Conservation (phyloP, 208 protist species). For the Leishmania tarentolae region DNA sequence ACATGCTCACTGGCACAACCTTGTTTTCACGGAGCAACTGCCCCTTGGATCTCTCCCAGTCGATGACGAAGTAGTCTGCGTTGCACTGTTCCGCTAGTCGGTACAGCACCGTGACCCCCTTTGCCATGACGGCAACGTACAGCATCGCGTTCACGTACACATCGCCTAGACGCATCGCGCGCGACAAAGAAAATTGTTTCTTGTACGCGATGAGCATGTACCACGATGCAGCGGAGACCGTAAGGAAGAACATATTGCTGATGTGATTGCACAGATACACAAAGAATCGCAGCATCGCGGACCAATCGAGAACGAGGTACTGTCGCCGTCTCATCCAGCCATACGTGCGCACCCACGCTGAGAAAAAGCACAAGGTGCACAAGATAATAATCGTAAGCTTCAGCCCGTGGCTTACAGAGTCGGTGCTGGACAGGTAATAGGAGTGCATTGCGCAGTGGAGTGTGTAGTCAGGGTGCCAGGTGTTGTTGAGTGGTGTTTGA, state of each 20-base stretch:
- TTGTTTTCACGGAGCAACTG: slow-evolving; percentile 87
- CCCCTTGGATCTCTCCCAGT: slow-evolving; percentile 88
- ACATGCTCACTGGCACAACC: slow-evolving; percentile 86
- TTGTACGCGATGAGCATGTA: slow-evolving; percentile 80
- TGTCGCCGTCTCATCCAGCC: slow-evolving; percentile 85
- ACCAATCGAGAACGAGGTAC: slow-evolving; percentile 64
- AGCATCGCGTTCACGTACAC: slow-evolving; percentile 73
- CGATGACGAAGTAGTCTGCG: slow-evolving; percentile 88
- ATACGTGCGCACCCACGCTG: slow-evolving; percentile 69
- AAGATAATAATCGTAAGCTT: slow-evolving; percentile 69
- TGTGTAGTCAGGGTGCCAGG: slow-evolving; percentile 8
- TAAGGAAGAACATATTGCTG: slow-evolving; percentile 62
- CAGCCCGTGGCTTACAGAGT: slow-evolving; percentile 37
- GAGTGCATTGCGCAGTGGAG: slow-evolving; percentile 29
- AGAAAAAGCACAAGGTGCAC: slow-evolving; percentile 55
- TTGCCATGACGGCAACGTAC: slow-evolving; percentile 53
- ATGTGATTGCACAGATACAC: slow-evolving; percentile 81
- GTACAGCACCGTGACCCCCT: slow-evolving; percentile 71
- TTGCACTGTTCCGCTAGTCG: slow-evolving; percentile 84
- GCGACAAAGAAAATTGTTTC: slow-evolving; percentile 38
- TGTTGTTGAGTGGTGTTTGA: slow-evolving; percentile 26
- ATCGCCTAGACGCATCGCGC: slow-evolving; percentile 43
- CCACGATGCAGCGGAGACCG: slow-evolving; percentile 63
- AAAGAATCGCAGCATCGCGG: slow-evolving; percentile 59
- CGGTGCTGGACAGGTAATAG: slow-evolving; percentile 40